phyloP scores from a whole-genome alignment of 2,329 filamentous ascomycete species.

The Aspergillus pseudoglaucus region DNA sequence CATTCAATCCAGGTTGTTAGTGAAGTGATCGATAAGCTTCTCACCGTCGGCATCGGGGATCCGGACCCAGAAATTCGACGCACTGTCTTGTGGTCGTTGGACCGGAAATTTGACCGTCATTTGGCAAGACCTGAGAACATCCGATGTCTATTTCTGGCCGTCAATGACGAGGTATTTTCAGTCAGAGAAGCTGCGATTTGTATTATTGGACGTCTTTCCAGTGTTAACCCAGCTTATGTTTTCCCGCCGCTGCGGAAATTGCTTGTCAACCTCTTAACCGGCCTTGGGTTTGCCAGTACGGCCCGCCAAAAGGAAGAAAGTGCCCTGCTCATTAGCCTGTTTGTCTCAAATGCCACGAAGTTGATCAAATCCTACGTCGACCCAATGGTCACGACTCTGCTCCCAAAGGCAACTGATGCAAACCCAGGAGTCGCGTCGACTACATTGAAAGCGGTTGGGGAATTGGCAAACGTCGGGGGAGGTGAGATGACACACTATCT shows the following conservation, averaged over 20 bases:
- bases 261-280: conserved; percentile 89
- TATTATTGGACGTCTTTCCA: conserved; percentile 88
- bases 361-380: conserved; percentile 96
- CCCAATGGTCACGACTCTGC: conserved; percentile 87
- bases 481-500: conserved; percentile 92
- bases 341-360: conserved; percentile 86
- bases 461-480: conserved; percentile 87
- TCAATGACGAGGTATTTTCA: conserved; percentile 89
- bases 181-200: conserved; percentile 93
- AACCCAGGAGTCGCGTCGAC: conserved; percentile 87
- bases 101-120: conserved; percentile 90
- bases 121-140: conserved; percentile 98
- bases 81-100: conserved; percentile 81
- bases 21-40: conserved; percentile 92
- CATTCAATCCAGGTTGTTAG: conserved; percentile 96
- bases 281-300: conserved; percentile 93
- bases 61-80: conserved; percentile 80
- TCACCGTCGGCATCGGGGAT: conserved; percentile 92
- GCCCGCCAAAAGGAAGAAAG: conserved; percentile 94
- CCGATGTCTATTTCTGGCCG: conserved; percentile 84
- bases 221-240: conserved; percentile 91
- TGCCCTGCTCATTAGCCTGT: conserved; percentile 81
- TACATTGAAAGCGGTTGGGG: conserved; percentile 89
- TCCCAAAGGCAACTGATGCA: conserved; percentile 81
- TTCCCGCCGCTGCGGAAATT: conserved; percentile 93